Conservation (phyloP, 2,329 filamentous ascomycete species). For the Ceratocystiopsis sp. region DNA sequence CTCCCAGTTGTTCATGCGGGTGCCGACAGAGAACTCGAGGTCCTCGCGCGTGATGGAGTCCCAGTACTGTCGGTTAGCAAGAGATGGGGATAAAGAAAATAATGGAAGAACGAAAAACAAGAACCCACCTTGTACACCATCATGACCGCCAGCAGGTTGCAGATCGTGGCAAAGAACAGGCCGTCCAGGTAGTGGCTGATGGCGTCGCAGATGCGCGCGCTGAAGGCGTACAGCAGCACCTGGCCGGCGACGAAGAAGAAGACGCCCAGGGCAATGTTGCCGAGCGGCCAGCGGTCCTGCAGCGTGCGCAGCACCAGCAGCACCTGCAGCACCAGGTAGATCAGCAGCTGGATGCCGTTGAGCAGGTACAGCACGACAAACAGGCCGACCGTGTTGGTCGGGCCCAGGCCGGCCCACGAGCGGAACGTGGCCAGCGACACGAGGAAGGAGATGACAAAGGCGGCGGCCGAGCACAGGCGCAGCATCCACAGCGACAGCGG, state of each 20-base stretch:
- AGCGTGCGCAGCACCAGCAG: constrained; percentile 78
- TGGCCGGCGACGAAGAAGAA: constrained; percentile 88
- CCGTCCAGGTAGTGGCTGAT: constrained; percentile 89
- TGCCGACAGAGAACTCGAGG: constrained; percentile 92
- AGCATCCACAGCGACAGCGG: constrained; percentile 86
- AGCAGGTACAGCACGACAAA: constrained; percentile 87
- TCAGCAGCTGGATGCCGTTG: constrained; percentile 68
- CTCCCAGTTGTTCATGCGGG: constrained; percentile 94
- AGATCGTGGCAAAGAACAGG: constrained; percentile 82
- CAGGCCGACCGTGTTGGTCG: constrained; percentile 71
- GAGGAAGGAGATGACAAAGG: constrained; percentile 75
- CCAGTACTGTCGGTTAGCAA: constrained; percentile 57
- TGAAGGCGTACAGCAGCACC: constrained; percentile 82
- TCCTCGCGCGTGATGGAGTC: constrained; percentile 98
- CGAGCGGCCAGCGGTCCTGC: constrained; percentile 88
- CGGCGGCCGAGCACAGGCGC: constrained; percentile 56
- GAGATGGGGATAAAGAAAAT: constrained; percentile 2
- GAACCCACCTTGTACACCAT: constrained; percentile 86
- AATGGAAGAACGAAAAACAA: neutral
- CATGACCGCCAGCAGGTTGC: constrained; percentile 91
- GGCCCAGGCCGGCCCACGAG: constrained; percentile 69
- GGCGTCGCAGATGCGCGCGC: constrained; percentile 63
- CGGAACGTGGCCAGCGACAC: constrained; percentile 88
- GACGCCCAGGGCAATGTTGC: constrained; percentile 76
- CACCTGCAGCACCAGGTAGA: constrained; percentile 79